Evolutionary conservation across 2,329 filamentous ascomycete genomes (phyloP).

Genomic region (Trichothecium roseum): DNA sequence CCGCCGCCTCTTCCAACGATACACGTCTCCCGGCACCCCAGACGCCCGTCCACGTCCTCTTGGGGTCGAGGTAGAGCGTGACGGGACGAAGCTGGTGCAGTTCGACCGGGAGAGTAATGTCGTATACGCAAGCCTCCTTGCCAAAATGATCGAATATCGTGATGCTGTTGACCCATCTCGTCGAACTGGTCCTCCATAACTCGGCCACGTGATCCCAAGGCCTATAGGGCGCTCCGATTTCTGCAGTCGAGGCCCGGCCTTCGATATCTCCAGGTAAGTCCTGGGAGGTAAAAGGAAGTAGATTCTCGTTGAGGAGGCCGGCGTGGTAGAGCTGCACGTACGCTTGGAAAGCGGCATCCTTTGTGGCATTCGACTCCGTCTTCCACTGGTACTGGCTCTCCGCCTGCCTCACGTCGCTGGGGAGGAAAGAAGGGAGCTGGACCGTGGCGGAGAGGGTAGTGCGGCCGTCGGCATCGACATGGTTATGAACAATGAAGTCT

Average conservation of each 20-base stretch:
- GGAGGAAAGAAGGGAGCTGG: conserved; percentile 59
- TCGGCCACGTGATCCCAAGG: conserved; percentile 36
- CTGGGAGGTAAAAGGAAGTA: conserved; percentile 50
- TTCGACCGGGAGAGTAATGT: conserved; percentile 30
- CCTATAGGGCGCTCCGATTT: conserved; percentile 26
- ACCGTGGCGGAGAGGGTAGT: conserved; percentile 46
- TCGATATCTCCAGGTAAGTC: conserved; percentile 29
- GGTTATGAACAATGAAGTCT: conserved; percentile 50
- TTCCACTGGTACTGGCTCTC: conserved; percentile 40
- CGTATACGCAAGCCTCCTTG: conserved; percentile 22
- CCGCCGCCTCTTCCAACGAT: conserved; percentile 8
- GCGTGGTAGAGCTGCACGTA: conserved; percentile 60
- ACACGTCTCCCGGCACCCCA: conserved; percentile 11
- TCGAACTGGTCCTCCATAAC: conserved; percentile 23
- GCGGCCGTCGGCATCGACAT: conserved; percentile 13
- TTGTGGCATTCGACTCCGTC: conserved; percentile 61
- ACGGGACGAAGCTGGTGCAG: conserved; percentile 27
- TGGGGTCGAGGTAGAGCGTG: conserved; percentile 26
- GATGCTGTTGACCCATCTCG: conserved; percentile 17
- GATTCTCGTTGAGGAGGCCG: conserved; percentile 65
- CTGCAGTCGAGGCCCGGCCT: conserved; percentile 20
- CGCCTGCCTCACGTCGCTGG: conserved; percentile 24
- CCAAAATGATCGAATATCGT: conserved; percentile 23
- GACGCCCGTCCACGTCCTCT: conserved; percentile 20
- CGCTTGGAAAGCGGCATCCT: conserved; percentile 76